phyloP scores from a whole-genome alignment of 805 yeast genomes.

The Suhomyces sp. region DNA sequence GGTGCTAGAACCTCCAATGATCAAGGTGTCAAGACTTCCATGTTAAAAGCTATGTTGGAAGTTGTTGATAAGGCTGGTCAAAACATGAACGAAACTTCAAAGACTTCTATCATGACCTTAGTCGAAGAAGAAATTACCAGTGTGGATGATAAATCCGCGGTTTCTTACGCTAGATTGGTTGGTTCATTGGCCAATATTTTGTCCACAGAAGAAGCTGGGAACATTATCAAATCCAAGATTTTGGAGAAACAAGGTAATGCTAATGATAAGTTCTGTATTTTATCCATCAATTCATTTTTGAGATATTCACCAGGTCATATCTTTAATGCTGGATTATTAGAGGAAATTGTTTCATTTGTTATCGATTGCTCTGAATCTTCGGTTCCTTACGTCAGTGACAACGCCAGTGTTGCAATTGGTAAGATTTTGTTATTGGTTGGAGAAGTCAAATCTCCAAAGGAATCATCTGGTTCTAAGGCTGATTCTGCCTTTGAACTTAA shows the following conservation, averaged over 20 bases:
- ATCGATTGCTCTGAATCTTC: slow-evolving; percentile 42
- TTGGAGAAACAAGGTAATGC: slow-evolving; percentile 44
- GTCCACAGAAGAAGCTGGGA: slow-evolving; percentile 60
- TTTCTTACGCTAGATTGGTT: slow-evolving; percentile 73
- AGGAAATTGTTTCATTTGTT: slow-evolving; percentile 51
- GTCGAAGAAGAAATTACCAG: slow-evolving; percentile 66
- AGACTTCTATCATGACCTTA: slow-evolving; percentile 62
- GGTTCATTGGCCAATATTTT: slow-evolving; percentile 75
- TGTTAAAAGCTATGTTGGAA: slow-evolving; percentile 80
- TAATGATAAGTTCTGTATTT: slow-evolving; percentile 56
- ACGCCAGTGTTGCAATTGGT: slow-evolving; percentile 77
- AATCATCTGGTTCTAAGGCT: slow-evolving; percentile 12
- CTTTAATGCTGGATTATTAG: slow-evolving; percentile 49
- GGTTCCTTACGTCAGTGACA: slow-evolving; percentile 62
- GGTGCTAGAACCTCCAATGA: slow-evolving; percentile 70
- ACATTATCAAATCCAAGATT: slow-evolving; percentile 59
- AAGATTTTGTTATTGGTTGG: slow-evolving; percentile 62
- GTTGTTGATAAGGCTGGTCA: slow-evolving; percentile 78
- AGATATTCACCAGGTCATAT: slow-evolving; percentile 71
- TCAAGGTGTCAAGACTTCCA: slow-evolving; percentile 76
- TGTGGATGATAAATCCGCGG: slow-evolving; percentile 59
- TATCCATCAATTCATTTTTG: slow-evolving; percentile 77
- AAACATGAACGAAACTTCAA: slow-evolving; percentile 73
- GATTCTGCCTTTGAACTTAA: slow-evolving; percentile 38
- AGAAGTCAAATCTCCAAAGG: slow-evolving; percentile 31